Conservation (phyloP, 805 yeast species). For the Lachancea mirantina region DNA sequence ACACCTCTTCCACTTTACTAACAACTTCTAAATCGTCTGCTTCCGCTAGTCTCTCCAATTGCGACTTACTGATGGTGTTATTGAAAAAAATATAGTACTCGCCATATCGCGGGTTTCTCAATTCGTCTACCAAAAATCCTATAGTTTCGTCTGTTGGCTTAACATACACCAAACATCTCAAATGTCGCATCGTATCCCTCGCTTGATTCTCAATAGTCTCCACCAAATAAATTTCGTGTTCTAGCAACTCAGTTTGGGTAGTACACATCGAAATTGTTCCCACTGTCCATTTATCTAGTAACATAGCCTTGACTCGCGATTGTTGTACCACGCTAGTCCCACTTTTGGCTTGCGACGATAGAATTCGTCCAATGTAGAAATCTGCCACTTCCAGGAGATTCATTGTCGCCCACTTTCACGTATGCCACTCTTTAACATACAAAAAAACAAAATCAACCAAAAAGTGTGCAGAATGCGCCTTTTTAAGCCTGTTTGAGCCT, state of each 20-base stretch:
- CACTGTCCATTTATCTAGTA: conserved; percentile 75
- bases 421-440: no score
- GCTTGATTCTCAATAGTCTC: conserved; percentile 57
- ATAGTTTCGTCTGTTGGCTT: conserved; percentile 66
- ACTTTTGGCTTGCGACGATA: conserved; percentile 22
- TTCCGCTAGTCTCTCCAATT: conserved; percentile 82
- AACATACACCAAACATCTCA: conserved; percentile 73
- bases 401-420: conserved; percentile 27
- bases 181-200: conserved; percentile 68
- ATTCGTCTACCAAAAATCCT: conserved; percentile 53
- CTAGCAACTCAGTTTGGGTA: conserved; percentile 77
- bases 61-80: conserved; percentile 65
- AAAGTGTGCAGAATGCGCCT: no score
- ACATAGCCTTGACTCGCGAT: conserved; percentile 56
- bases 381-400: conserved; percentile 42
- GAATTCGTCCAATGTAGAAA: conserved; percentile 37
- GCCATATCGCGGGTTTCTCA: conserved; percentile 71
- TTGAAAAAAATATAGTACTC: conserved; percentile 72
- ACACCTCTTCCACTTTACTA: conserved; percentile 68
- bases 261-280: conserved; percentile 81
- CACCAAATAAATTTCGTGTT: conserved; percentile 76
- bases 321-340: conserved; percentile 20
- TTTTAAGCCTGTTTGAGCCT: no score
- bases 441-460: no score
- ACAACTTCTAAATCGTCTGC: conserved; percentile 82